Base-by-base conservation (phyloP, 176 grass and related monocot species). In the Eleusine coracana region DNA sequence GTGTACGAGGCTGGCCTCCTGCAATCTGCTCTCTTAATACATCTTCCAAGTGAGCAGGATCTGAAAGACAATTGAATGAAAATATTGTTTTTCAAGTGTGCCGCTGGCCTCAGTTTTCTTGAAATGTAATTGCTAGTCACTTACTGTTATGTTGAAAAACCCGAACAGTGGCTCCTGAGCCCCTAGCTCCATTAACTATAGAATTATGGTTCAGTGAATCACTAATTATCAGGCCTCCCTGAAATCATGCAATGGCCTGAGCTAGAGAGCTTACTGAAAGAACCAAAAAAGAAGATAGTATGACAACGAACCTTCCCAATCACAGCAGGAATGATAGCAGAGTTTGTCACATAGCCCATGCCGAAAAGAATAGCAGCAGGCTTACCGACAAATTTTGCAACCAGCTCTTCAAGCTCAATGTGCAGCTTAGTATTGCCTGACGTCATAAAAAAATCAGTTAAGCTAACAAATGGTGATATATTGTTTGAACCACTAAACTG, bases 121-220 rank as follows among this genome's bases (percentile, higher is more conserved):
- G 41, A 12, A 49, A 83, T 41, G n/a, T 28, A 68, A 61, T 40
- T 80, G 63, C 29, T 54, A 70, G 7, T 12, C 39, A 82, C 95
- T 91, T 92, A 97, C 95, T 97, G 86, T 94, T 97, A 83, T 97
- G 90, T 89, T 97, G 95, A 83, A 94, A 94, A 81, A 97, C 92
- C 23, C 72, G 83, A 63, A 97, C 92, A 74, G 92, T 89, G 51
- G 95, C 92, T 61, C 92, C 88, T 73, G 95, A 94, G 77, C 95
- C 95, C 40, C 92, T 88, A 52, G 95, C 92, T 62, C 92, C 95
- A 89, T 94, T 94, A 68, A 97, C 92, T 80, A 97, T 94, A 66
- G 95, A 97, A 87, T 91, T 97, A 87, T 97, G 95, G 77, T 97
- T 97, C 79, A 97, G 80, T 25, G 95, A 94, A 74, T 97, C 92